Evolutionary conservation across 345 rosid genomes (phyloP).

Genomic region (Eucalyptus cloeziana): DNA sequence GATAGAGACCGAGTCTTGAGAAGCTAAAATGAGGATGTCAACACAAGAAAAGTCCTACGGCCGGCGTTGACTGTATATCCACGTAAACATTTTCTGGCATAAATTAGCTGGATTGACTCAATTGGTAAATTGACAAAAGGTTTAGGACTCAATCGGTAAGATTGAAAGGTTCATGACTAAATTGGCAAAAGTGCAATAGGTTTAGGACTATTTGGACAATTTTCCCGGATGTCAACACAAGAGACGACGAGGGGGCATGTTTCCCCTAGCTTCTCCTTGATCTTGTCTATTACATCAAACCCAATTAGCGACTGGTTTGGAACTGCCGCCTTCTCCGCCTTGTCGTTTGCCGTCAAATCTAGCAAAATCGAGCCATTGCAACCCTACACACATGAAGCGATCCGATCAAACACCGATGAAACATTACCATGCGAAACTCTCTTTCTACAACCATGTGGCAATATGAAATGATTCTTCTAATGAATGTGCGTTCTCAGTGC

Average conservation of each 20-base stretch:
- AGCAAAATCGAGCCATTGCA: constrained; percentile 28
- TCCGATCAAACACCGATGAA: background rate
- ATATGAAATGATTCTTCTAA: background rate
- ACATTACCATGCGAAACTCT: background rate
- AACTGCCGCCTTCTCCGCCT: constrained; percentile 10
- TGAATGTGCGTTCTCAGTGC: background rate
- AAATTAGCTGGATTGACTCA: too few relatives aligned
- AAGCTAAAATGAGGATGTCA: constrained; percentile 21
- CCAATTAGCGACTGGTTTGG: constrained; percentile 17
- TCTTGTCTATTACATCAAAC: constrained; percentile 15
- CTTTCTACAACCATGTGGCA: background rate
- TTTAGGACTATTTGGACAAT: too few relatives aligned
- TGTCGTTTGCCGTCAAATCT: constrained; percentile 1
- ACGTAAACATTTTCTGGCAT: too few relatives aligned
- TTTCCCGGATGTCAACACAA: constrained; percentile 15
- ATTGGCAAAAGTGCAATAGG: too few relatives aligned
- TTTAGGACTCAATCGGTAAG: too few relatives aligned
- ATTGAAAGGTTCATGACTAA: too few relatives aligned
- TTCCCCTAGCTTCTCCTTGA: constrained; percentile 18
- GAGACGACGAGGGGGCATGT: constrained; percentile 28
- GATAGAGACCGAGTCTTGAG: constrained; percentile 20
- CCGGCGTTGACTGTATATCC: too few relatives aligned
- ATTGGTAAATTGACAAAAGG: too few relatives aligned
- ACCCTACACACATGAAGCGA: constrained; percentile 1
- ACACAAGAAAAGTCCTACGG: constrained; percentile 9